Percentiles rank a stretch among this genome's conserved stretches.
These are phyloP conservation scores for bread wheat (Triticum aestivum) DNA, from an alignment of 176 grass and related monocot species.

Conservation along the genomic window IWGSC_CS_RefSeq_v2.1 NC_057799.1:559116872-559117371, in stretches of 20 bases:
- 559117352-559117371: conserved; percentile 44
- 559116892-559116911: no score
- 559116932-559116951: neutral
- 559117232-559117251: conserved; percentile 25
- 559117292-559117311: conserved; percentile 6
- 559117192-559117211: conserved; percentile 12
- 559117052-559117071: conserved; percentile 42
- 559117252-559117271: conserved; percentile 11
- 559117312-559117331: conserved; percentile 32
- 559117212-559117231: conserved; percentile 25
- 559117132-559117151: conserved; percentile 30
- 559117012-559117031: conserved; percentile 20
- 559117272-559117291: conserved; percentile 26
- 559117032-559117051: conserved; percentile 44
- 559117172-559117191: neutral
- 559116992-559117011: conserved; percentile 20
- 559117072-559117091: conserved; percentile 10
- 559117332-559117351: conserved; percentile 30
- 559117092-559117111: conserved; percentile 22
- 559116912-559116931: neutral
- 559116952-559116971: conserved; percentile 26
- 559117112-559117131: conserved; percentile 37
- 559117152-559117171: conserved; percentile 31
- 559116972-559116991: conserved; percentile 20
- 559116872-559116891: no score